Base-by-base conservation (phyloP, 2,329 filamentous ascomycete species). In the Thermoascus crustaceus region DNA sequence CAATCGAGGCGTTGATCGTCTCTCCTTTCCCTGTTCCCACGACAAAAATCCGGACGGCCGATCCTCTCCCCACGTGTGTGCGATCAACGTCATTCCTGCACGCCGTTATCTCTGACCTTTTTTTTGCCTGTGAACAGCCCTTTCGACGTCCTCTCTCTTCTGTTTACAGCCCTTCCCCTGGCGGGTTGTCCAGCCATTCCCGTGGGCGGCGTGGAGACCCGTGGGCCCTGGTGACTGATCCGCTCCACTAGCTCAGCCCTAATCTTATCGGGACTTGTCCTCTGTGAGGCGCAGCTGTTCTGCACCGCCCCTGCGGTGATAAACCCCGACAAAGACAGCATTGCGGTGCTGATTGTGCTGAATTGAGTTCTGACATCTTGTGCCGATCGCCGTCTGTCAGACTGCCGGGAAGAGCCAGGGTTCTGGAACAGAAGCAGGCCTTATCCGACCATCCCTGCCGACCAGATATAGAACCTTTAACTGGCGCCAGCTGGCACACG, bases 1-100 rank as follows among this genome's bases (percentile, higher is more conserved):
- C 22, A 9, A 13, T 29, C 26, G 26, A 29, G 26, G 26, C 26
- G 26, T 29, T 29, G 26, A 29, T 29, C 26, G 26, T 18, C 26
- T 29, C 26, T 9, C n/a, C 26, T 29, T 17, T 9, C n/a, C 26
- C 11, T 13, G 13, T 9, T 16, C 26, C 5, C 26, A 9, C 14
- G 25, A 29, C 16, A 29, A 17, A 16, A 17, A 29, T 26, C n/a
- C 26, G 26, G 26, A 13, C 18, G 26, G 26, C n/a, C 16, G 26
- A n/a, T n/a, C n/a, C n/a, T n/a, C n/a, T n/a, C n/a, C n/a, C n/a
- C n/a, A n/a, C n/a, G n/a, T n/a, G n/a, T n/a, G n/a, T n/a, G n/a
- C n/a, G n/a, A n/a, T 26, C 24, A 7, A 26, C 24, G 7, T 16
- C 14, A 3, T 16, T n/a, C 8, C 9, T 11, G 5, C 7, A 10